A percentile compares a stretch with the other conserved stretches of the same genome.
phyloP scores from a whole-genome alignment of 2,329 filamentous ascomycete genomes.

The Pseudogymnoascus sp. region DNA sequence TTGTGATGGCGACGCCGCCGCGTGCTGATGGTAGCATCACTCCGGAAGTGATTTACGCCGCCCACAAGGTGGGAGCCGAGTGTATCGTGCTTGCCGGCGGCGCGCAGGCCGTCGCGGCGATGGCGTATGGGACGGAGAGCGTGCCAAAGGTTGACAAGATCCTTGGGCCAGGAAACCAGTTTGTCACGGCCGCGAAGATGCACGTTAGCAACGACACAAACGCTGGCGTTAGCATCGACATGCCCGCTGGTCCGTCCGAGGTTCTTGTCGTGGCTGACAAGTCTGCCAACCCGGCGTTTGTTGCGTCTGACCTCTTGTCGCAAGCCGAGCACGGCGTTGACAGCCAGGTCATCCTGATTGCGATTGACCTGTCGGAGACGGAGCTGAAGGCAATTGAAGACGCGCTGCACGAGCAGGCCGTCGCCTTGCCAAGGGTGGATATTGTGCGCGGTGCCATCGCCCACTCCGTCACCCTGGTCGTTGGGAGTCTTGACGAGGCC shows the following conservation, averaged over 20 bases:
- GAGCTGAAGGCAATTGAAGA: constrained; percentile 80
- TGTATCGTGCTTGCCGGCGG: constrained; percentile 93
- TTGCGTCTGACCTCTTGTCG: constrained; percentile 86
- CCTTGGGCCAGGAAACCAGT: constrained; percentile 93
- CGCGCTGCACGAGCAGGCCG: constrained; percentile 80
- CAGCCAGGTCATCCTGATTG: constrained; percentile 87
- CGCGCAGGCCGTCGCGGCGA: constrained; percentile 88
- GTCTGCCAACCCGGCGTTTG: constrained; percentile 82
- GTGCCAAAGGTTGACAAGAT: constrained; percentile 98
- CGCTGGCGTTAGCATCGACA: constrained; percentile 90
- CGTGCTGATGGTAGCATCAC: constrained; percentile 83
- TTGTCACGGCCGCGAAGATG: constrained; percentile 98
- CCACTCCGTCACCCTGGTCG: constrained; percentile 82
- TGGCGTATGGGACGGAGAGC: constrained; percentile 94
- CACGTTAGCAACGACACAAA: constrained; percentile 94
- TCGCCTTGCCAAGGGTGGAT: constrained; percentile 78
- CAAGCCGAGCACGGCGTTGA: constrained; percentile 97
- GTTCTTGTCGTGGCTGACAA: constrained; percentile 92
- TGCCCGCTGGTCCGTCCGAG: constrained; percentile 95
- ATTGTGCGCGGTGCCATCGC: constrained; percentile 85
- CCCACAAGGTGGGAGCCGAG: constrained; percentile 92
- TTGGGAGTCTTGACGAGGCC: constrained; percentile 61
- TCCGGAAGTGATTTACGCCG: constrained; percentile 94
- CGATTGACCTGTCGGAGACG: constrained; percentile 65
- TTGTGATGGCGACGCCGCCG: constrained; percentile 87